Conservation (phyloP, 352 stramenopile genomes). For the Pythium plurisporium region DNA sequence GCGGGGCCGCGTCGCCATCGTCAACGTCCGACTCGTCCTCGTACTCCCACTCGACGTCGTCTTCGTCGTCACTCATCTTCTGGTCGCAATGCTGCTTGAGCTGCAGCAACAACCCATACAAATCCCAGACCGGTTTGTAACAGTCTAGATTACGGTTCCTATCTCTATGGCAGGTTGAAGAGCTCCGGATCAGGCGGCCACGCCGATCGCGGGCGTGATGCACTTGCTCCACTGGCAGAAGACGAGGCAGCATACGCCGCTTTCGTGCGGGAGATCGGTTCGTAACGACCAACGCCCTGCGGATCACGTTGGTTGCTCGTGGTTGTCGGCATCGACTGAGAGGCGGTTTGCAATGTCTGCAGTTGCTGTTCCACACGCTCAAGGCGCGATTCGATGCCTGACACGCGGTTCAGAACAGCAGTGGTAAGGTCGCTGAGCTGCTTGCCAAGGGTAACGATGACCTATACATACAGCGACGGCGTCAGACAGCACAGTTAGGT, state of each 20-base stretch:
- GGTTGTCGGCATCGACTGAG: neutral
- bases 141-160: neutral
- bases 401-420: constrained; percentile 20
- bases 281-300: neutral
- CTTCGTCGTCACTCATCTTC: constrained; percentile 17
- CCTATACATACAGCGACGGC: neutral
- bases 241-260: neutral
- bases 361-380: constrained; percentile 19
- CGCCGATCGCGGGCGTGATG: neutral
- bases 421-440: constrained; percentile 27
- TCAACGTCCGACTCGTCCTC: constrained; percentile 19
- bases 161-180: constrained; percentile 11
- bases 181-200: constrained; percentile 15
- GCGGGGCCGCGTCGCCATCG: neutral
- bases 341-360: neutral
- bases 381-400: constrained; percentile 16
- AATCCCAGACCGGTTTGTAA: neutral
- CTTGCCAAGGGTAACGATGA: constrained; percentile 17
- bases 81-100: no score
- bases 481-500: neutral
- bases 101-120: neutral
- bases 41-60: constrained; percentile 22
- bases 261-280: neutral
- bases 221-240: neutral
- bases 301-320: neutral